phyloP scores from a whole-genome alignment of 1,284 basidiomycete species.

The Boletellus deceptivus region DNA sequence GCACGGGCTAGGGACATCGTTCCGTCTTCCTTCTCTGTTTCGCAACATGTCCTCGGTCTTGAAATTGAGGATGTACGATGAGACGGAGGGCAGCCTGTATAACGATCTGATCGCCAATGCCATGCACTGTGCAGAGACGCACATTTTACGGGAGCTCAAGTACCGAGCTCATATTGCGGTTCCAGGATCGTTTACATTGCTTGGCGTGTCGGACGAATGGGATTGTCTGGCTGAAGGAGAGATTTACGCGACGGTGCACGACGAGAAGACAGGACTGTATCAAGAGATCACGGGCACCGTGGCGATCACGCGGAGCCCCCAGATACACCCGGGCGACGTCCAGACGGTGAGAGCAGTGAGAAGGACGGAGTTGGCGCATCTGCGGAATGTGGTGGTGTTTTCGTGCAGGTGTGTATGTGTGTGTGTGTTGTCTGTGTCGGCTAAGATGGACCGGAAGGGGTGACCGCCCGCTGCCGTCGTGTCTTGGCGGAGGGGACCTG shows the following conservation, averaged over 20 bases:
- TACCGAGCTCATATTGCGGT: conserved; percentile 47
- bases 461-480: conserved; percentile 41
- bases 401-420: conserved; percentile 31
- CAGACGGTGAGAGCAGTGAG: conserved; percentile 45
- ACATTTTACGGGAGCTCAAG: conserved; percentile 51
- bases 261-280: conserved; percentile 29
- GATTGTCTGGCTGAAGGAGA: conserved; percentile 41
- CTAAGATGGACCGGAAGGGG: conserved; percentile 32
- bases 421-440: conserved; percentile 1
- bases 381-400: conserved; percentile 41
- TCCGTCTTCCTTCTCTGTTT: conserved; percentile 42
- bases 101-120: conserved; percentile 34
- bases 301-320: conserved; percentile 49
- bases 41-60: conserved; percentile 32
- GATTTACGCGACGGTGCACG: conserved; percentile 41
- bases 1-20: conserved; percentile 46
- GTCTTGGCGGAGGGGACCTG: conserved; percentile 47
- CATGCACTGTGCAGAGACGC: conserved; percentile 35
- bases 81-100: conserved; percentile 22
- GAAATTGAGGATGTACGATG: conserved; percentile 24
- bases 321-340: conserved; percentile 51
- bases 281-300: conserved; percentile 39
- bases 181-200: conserved; percentile 44
- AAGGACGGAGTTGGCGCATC: conserved; percentile 33
- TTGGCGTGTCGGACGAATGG: conserved; percentile 51